Evolutionary conservation across 495 filamentous ascomycete species (phyloP).

Genomic region (Staphylotrichum longicolle): DNA sequence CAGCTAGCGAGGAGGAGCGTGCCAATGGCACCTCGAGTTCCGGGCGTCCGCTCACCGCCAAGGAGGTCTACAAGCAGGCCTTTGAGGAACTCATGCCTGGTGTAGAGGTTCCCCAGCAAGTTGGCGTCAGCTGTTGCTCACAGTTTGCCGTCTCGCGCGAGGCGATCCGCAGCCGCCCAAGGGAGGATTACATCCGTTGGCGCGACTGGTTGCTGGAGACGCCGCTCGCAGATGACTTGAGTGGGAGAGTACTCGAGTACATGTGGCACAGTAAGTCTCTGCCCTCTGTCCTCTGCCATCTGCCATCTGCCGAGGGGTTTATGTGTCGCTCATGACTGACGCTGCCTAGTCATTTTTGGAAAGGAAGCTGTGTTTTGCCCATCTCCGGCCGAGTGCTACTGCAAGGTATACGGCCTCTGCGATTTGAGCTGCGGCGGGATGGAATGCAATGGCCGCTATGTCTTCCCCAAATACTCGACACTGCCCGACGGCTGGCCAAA

Average conservation of each 20-base stretch:
- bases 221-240: constrained; percentile 53
- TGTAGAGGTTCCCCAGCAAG: constrained; percentile 38
- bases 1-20: neutral
- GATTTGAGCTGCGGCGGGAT: constrained; percentile 38
- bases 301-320: no score
- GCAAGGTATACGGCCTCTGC: constrained; percentile 62
- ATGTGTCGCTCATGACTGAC: constrained; percentile 21
- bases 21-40: neutral
- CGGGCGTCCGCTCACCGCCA: constrained; percentile 6
- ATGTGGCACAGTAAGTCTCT: constrained; percentile 67
- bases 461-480: constrained; percentile 31
- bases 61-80: constrained; percentile 45
- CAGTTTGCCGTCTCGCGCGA: constrained; percentile 65
- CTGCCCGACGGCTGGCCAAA: constrained; percentile 41
- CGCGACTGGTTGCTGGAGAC: constrained; percentile 63
- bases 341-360: constrained; percentile 38
- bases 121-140: constrained; percentile 63
- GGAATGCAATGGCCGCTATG: constrained; percentile 35
- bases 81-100: constrained; percentile 58
- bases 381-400: constrained; percentile 57
- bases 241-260: constrained; percentile 67
- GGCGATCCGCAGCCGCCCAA: constrained; percentile 47
- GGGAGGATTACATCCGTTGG: constrained; percentile 54
- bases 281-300: neutral
- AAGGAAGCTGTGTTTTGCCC: constrained; percentile 56